Evolutionary conservation across 2,329 filamentous ascomycete genomes (phyloP).

Genomic region (Hypoxylon sp.): DNA sequence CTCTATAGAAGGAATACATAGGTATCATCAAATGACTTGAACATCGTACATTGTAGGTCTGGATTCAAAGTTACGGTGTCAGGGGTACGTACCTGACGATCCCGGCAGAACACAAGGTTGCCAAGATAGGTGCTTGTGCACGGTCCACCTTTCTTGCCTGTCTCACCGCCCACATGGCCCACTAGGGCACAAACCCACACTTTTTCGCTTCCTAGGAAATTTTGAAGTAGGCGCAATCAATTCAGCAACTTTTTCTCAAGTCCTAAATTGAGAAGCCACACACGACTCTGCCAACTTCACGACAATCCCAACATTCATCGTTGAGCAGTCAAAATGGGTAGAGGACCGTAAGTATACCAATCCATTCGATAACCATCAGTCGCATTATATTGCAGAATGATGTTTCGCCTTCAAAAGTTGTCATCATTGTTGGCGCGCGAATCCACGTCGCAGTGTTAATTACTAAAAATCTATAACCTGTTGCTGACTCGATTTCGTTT

Average conservation of each 20-base stretch:
- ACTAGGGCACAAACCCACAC: constrained; percentile 53
- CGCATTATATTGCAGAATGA: background rate
- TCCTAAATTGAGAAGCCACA: constrained; percentile 34
- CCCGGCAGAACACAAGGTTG: constrained; percentile 1
- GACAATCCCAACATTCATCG: constrained; percentile 55
- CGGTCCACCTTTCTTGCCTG: constrained; percentile 8
- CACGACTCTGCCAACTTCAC: constrained; percentile 48
- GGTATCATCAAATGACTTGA: background rate
- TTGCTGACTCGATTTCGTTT: constrained; percentile 53
- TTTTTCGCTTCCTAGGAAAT: constrained; percentile 51
- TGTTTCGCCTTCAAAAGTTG: background rate
- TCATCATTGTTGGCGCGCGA: constrained; percentile 8
- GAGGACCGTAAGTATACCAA: constrained; percentile 66
- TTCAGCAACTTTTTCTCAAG: constrained; percentile 46
- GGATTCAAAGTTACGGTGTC: background rate
- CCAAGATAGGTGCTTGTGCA: constrained; percentile 26
- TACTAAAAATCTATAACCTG: constrained; percentile 6
- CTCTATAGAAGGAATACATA: background rate
- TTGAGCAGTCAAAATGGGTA: constrained; percentile 62
- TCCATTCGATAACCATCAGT: constrained; percentile 5
- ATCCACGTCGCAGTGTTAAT: constrained; percentile 6
- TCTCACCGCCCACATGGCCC: constrained; percentile 12
- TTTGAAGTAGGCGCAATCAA: constrained; percentile 31
- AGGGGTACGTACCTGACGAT: constrained; percentile 13
- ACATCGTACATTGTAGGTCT: too few species aligned